Percentiles rank a stretch among this genome's conserved stretches.
Conservation (phyloP, 1,139 yeast genomes). For the Magnusiomyces suaveolens region DNA sequence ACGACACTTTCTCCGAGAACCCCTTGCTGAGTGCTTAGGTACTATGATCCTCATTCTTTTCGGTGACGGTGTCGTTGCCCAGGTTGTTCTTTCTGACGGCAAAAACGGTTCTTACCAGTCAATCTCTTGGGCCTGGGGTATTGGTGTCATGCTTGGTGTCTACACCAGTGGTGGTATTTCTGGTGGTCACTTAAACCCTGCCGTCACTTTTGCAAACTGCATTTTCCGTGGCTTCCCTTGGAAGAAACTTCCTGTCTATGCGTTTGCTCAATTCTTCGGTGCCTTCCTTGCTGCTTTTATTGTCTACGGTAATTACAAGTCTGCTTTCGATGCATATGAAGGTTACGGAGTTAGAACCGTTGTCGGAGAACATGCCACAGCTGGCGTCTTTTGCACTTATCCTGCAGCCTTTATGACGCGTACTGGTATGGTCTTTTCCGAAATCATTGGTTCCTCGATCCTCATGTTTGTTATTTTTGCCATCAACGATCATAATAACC, state of each 20-base stretch:
- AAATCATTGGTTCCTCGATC: constrained; percentile 37
- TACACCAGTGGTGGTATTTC: constrained; percentile 27
- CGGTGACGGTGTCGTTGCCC: constrained; percentile 43
- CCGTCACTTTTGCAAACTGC: constrained; percentile 27
- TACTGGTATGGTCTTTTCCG: constrained; percentile 40
- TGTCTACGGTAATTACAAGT: constrained; percentile 27
- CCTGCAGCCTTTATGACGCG: constrained; percentile 37
- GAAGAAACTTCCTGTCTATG: constrained; percentile 26
- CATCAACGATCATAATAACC: constrained; percentile 41
- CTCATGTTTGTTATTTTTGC: constrained; percentile 40
- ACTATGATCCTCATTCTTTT: constrained; percentile 36
- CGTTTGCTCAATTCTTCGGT: constrained; percentile 26
- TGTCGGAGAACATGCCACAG: constrained; percentile 28
- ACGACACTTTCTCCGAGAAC: constrained; percentile 22
- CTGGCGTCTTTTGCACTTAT: constrained; percentile 40
- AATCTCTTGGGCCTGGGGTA: constrained; percentile 42
- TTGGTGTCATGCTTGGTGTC: constrained; percentile 43
- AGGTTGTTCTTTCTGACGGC: constrained; percentile 32
- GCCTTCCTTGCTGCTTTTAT: constrained; percentile 26
- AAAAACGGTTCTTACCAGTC: constrained; percentile 36
- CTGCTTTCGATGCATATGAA: constrained; percentile 25
- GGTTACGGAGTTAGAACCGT: constrained; percentile 26
- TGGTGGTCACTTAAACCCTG: constrained; percentile 32
- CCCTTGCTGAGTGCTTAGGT: constrained; percentile 42
- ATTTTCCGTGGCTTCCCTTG: constrained; percentile 29